Evolutionary conservation across 352 stramenopile genomes (phyloP), one percentile per base, ranked within the genome.

Genomic region (Lagenidium giganteum): DNA sequence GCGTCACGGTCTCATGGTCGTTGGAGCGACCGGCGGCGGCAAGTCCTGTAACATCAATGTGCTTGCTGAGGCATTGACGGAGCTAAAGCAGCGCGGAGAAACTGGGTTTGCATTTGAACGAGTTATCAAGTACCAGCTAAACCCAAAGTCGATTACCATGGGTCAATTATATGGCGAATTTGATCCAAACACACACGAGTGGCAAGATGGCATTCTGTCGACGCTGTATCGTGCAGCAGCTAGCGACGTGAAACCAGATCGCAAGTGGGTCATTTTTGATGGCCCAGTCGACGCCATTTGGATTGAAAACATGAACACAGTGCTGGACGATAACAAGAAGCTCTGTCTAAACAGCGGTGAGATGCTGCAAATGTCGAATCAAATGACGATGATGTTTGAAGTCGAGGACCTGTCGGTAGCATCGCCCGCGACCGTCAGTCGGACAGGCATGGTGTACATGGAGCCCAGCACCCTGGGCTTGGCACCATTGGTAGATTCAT

Each of bases 351-450:
- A 95, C 37, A 96, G 74, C 42, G 93, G 93, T 4, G 92, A 98
- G 64, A 96, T 96, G 59, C 67, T 98, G 30, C 91, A 96, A 48
- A 98, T 98, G 92, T 95, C 83, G 3, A 77, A 88, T 30, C 71
- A 96, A 29, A 98, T 98, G 93, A 96, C 89, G 6, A 97, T 98
- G 93, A 97, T 98, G 88, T 98, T 98, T 42, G 93, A 98, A 57
- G 86, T 96, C n/a, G 90, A 97, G 54, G 93, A 98, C 44, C 64
- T 98, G 1, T 91, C 76, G 0, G 90, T 97, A 2, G 93, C 93
- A 14, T 98, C 91, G 3, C 93, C 93, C 0, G 93, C 93, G 25
- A 98, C 93, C 3, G 93, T 98, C 8, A 96, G 82, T 34, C 89
- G 93, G 2, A 96, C 94, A 1, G 93, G 93, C 11, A 97, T 98